phyloP scores from a whole-genome alignment of 192 early-diverging fungal species.

The Coemansia erecta region DNA sequence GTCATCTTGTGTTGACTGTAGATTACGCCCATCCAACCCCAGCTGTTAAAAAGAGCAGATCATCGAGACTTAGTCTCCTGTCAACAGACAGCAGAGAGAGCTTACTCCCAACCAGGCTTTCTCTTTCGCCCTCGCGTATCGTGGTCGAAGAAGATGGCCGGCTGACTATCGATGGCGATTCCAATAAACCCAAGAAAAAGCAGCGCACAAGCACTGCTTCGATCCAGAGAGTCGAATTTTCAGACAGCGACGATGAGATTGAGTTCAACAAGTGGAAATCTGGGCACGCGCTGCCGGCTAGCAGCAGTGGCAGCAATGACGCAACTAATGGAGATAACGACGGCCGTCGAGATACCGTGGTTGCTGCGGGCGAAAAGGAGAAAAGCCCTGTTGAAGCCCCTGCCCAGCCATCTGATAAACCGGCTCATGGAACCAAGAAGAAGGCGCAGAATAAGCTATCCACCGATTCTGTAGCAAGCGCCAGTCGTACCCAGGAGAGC shows the following conservation, averaged over 20 bases:
- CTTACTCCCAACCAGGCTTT: slow-evolving; percentile 33
- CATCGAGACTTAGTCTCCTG: slow-evolving; percentile 17
- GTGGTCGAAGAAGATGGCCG: slow-evolving; percentile 22
- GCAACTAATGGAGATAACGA: background rate
- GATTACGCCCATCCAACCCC: slow-evolving; percentile 44
- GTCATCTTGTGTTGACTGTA: slow-evolving; percentile 5
- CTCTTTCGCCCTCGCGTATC: slow-evolving; percentile 39
- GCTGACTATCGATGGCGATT: slow-evolving; percentile 21
- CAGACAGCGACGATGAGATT: slow-evolving; percentile 43
- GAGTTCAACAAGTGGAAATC: slow-evolving; percentile 46
- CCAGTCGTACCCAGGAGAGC: too few species aligned
- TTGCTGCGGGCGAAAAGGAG: too few species aligned
- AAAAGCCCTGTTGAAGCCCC: too few species aligned
- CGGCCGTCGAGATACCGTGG: too few species aligned
- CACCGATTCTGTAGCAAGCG: too few species aligned
- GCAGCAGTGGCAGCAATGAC: background rate
- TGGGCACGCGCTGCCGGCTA: slow-evolving; percentile 13
- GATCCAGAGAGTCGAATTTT: slow-evolving; percentile 28
- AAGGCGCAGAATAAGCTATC: background rate
- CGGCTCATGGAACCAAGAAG: background rate
- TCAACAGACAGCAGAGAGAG: slow-evolving; percentile 26
- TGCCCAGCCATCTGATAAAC: too few species aligned
- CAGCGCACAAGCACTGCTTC: background rate
- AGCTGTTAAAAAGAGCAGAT: slow-evolving; percentile 20
- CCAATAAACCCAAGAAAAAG: background rate